Evolutionary conservation across 805 yeast species (phyloP).

Genomic region (Suhomyces sp.): DNA sequence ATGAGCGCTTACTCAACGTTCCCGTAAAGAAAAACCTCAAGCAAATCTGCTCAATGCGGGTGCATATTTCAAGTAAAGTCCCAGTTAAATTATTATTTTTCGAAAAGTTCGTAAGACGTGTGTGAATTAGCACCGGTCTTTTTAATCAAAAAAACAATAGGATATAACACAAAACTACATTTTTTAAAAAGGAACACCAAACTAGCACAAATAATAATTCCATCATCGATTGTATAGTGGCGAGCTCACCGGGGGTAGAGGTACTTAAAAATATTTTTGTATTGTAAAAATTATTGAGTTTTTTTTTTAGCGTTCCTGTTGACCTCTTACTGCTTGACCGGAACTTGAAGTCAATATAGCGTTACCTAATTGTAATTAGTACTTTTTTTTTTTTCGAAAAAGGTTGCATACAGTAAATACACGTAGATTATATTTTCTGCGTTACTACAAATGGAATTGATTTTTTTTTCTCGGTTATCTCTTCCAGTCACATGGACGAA

Average conservation of each 20-base stretch:
- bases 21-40: neutral
- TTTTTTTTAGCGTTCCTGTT: neutral
- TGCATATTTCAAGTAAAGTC: constrained; percentile 1
- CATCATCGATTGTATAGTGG: constrained; percentile 1
- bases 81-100: neutral
- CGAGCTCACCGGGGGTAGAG: neutral
- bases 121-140: neutral
- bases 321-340: neutral
- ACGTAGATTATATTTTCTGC: neutral
- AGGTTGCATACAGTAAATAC: neutral
- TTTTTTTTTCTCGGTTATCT: constrained; percentile 3
- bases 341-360: neutral
- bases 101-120: neutral
- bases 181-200: neutral
- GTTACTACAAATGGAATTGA: neutral
- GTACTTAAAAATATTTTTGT: neutral
- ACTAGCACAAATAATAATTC: neutral
- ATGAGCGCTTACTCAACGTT: neutral
- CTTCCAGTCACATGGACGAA: constrained; percentile 5
- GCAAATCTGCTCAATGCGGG: neutral
- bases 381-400: neutral
- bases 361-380: neutral
- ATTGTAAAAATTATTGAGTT: neutral
- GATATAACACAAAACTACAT: neutral
- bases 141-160: neutral